Percentiles rank a stretch among this genome's conserved stretches.
phyloP scores from a whole-genome alignment of 192 early-diverging fungal genomes.

The Coemansia sp. region DNA sequence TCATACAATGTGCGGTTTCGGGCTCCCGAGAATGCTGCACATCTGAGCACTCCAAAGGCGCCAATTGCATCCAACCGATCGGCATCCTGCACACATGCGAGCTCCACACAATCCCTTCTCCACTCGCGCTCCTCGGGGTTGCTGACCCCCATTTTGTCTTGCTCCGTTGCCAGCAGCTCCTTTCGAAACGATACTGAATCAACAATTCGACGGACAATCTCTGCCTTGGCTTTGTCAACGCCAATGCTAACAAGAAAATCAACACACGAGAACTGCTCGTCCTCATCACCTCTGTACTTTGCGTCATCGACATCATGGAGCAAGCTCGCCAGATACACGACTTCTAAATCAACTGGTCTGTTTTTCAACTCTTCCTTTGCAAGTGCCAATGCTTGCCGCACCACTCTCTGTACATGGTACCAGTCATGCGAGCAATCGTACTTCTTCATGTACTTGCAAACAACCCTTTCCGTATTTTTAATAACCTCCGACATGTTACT shows the following conservation, averaged over 20 bases:
- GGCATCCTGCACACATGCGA: conserved; percentile 71
- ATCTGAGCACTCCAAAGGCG: conserved; percentile 71
- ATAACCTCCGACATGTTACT: conserved; percentile 2
- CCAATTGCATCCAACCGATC: conserved; percentile 73
- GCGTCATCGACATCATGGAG: conserved; percentile 71
- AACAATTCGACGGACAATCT: conserved; percentile 57
- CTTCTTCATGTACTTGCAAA: conserved; percentile 61
- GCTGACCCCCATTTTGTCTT: conserved; percentile 18
- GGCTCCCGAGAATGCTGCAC: conserved; percentile 68
- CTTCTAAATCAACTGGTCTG: conserved; percentile 51
- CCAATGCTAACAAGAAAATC: conserved; percentile 55
- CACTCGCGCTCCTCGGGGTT: conserved; percentile 46
- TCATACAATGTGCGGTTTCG: conserved; percentile 60
- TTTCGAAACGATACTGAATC: conserved; percentile 66
- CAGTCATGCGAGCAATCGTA: conserved; percentile 73
- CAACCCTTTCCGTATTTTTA: conserved; percentile 54
- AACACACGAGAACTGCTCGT: conserved; percentile 45
- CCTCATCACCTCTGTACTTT: conserved; percentile 57
- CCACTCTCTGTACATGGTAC: conserved; percentile 67
- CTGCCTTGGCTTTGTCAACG: conserved; percentile 46
- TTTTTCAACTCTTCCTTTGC: conserved; percentile 35
- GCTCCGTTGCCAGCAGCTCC: conserved; percentile 58
- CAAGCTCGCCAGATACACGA: conserved; percentile 66
- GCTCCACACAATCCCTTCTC: conserved; percentile 57
- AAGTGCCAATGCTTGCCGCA: conserved; percentile 50